phyloP scores from a whole-genome alignment of 495 filamentous ascomycete genomes.

The Talaromyces thailandensis region DNA sequence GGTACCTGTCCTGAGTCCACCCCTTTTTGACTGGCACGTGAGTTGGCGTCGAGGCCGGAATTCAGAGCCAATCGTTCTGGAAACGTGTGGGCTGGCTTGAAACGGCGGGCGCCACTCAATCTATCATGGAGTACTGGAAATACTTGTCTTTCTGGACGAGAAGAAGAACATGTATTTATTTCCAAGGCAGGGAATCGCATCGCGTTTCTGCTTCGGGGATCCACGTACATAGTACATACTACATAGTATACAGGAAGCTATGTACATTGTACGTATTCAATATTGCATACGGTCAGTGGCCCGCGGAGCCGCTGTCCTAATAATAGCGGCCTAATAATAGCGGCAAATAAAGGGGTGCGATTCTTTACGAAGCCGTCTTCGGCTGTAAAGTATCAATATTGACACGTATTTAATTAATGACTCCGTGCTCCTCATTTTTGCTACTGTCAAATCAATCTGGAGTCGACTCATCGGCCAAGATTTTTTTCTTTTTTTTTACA shows the following conservation, averaged over 20 bases:
- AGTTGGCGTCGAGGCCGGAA: slow-evolving; percentile 11
- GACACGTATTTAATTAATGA: background rate
- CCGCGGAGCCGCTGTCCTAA: background rate
- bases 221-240: too few species aligned
- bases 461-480: background rate
- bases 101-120: slow-evolving; percentile 3
- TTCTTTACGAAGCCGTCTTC: background rate
- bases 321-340: background rate
- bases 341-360: background rate
- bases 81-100: slow-evolving; percentile 4
- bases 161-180: too few species aligned
- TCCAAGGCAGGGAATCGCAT: too few species aligned
- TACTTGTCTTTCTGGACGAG: too few species aligned
- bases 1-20: background rate
- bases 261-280: too few species aligned
- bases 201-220: too few species aligned
- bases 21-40: background rate
- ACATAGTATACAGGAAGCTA: too few species aligned
- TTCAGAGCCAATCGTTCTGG: slow-evolving; percentile 22
- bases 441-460: background rate
- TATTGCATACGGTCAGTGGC: too few species aligned
- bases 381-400: background rate
- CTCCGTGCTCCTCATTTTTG: background rate
- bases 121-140: too few species aligned
- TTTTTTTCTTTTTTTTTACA: background rate